Evolutionary conservation across 768 basidiomycete genomes (phyloP).

Genomic region (Mycena albidolilacea): DNA sequence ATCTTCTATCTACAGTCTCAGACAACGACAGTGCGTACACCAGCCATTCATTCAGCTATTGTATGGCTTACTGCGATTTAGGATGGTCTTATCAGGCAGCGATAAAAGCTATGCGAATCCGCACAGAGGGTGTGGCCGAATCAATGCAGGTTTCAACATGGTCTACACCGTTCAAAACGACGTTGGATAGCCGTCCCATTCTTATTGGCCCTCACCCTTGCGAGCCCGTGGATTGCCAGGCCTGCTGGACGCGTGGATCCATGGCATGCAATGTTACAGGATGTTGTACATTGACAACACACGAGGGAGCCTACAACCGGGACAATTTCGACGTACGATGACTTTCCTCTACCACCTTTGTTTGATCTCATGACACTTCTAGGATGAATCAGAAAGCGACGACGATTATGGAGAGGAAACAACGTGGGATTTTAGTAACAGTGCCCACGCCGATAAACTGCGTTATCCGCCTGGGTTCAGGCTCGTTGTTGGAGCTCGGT

Average conservation of each 20-base stretch:
- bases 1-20: background rate
- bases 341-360: background rate
- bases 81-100: conserved; percentile 17
- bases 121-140: conserved; percentile 2
- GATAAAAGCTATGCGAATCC: background rate
- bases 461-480: conserved; percentile 31
- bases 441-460: conserved; percentile 9
- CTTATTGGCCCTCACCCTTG: conserved; percentile 13
- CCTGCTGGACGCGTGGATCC: conserved; percentile 27
- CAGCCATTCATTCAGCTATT: background rate
- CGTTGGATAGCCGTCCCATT: conserved; percentile 24
- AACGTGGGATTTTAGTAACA: conserved; percentile 5
- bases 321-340: conserved; percentile 20
- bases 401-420: conserved; percentile 14
- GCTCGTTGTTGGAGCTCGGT: conserved; percentile 28
- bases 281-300: conserved; percentile 16
- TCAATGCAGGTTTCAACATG: conserved; percentile 21
- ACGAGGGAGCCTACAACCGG: conserved; percentile 25
- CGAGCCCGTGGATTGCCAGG: conserved; percentile 14
- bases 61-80: background rate
- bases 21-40: conserved; percentile 17
- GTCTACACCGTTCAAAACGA: conserved; percentile 27
- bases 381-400: conserved; percentile 21
- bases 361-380: background rate
- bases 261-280: background rate